Evolutionary conservation across 805 yeast genomes (phyloP).

Genomic region (Ogataea pignaliae): DNA sequence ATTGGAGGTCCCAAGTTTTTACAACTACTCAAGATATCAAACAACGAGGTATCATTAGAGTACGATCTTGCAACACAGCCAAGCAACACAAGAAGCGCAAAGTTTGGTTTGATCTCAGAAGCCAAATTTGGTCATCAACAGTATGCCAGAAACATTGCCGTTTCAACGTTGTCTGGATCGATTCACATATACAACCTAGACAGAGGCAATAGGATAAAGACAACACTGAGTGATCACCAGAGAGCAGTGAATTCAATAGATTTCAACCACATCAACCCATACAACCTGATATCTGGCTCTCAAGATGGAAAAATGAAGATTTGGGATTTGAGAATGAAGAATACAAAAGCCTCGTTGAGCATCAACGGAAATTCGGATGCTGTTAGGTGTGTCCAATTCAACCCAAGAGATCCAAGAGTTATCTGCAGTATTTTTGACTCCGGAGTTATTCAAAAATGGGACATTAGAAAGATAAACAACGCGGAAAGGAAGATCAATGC

Average conservation of each 20-base stretch:
- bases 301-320: constrained; percentile 76
- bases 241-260: constrained; percentile 44
- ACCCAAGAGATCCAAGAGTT: constrained; percentile 47
- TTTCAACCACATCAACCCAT: constrained; percentile 36
- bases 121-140: constrained; percentile 39
- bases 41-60: constrained; percentile 26
- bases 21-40: constrained; percentile 34
- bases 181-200: constrained; percentile 32
- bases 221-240: constrained; percentile 36
- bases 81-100: constrained; percentile 28
- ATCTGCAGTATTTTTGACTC: constrained; percentile 83
- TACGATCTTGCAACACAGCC: constrained; percentile 31
- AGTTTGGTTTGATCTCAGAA: constrained; percentile 39
- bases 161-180: constrained; percentile 45
- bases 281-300: constrained; percentile 55
- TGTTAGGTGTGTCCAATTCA: constrained; percentile 49
- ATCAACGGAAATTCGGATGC: constrained; percentile 70
- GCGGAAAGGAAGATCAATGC: constrained; percentile 76
- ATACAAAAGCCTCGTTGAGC: constrained; percentile 43
- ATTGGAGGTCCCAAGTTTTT: constrained; percentile 40
- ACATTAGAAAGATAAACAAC: constrained; percentile 60
- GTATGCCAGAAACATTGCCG: constrained; percentile 36
- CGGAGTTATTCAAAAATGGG: constrained; percentile 85
- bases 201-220: constrained; percentile 26
- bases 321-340: constrained; percentile 61